Base-by-base conservation (phyloP, 2,329 filamentous ascomycete species). In the Pyricularia grisea region DNA sequence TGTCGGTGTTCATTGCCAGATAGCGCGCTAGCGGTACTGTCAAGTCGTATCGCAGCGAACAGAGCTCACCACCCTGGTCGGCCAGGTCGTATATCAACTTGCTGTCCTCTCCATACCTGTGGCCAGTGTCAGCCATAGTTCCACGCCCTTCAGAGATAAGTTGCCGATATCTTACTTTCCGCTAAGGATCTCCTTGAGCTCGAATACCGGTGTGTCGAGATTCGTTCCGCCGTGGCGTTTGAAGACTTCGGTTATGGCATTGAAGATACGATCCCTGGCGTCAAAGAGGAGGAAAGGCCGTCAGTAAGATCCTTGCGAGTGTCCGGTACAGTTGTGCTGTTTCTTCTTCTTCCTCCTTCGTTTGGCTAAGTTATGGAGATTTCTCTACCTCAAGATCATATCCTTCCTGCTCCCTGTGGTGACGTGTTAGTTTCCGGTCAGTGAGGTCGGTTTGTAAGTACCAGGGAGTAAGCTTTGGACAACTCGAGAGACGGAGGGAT, bases 1-100 rank as follows among this genome's bases (percentile, higher is more conserved):
- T 85, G 72, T 88, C 85, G 72, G 90, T 86, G 80, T 97, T 97
- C 92, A 96, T 95, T 75, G 94, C 94, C 71, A 97, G 87, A 88
- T 91, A 97, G 75, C 94, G 89, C 71, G 94, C 94, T 76, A 97
- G 95, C 28, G 73, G 73, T 25, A 74, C 73, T 2, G 73, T 74
- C 72, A 94, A 80, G 76, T 94, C 92, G 80, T 94, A 95, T 74
- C 92, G 87, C 72, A 94, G 83, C 20, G 91, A 92, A 79, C 90
- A 92, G 70, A 93, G 83, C 81, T 95, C 92, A 72, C 92, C 92
- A 73, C 92, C 92, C 77, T 95, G 92, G 76, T 95, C 92, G 73
- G 89, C 88, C 71, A 94, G 85, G 76, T 94, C 91, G 81, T 94
- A 94, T 79, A 77, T 77, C 68, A 77, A 73, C 67, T 92, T 92